These are phyloP conservation scores for Ophiocordyceps robertsii DNA, from an alignment of 2,329 filamentous ascomycete species.

Conservation along the genomic window DNA sequence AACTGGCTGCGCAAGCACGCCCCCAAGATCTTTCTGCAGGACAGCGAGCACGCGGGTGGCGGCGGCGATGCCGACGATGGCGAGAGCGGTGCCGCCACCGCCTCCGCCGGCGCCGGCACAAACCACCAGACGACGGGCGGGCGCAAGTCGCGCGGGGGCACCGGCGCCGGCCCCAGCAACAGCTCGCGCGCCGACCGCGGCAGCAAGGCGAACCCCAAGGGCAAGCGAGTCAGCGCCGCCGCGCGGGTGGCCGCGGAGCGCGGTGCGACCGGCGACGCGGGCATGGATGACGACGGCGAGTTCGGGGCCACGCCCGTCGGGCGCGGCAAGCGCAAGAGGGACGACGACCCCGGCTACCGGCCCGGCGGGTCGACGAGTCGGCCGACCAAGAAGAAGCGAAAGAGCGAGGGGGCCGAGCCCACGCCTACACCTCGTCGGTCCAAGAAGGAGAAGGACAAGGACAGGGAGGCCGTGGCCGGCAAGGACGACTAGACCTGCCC, in stretches of 20 bases:
- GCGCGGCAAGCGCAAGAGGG: conserved; percentile 37
- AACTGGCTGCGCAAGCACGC: conserved; percentile 87
- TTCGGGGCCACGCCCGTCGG: conserved; percentile 18
- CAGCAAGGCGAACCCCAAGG: conserved; percentile 25
- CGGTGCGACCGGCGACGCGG: conserved; percentile 12
- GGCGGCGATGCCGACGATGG: conserved; percentile 9
- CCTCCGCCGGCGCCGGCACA: not conserved
- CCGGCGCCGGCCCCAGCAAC: conserved; percentile 3
- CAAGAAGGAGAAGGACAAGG: conserved; percentile 13
- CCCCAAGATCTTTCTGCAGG: conserved; percentile 73
- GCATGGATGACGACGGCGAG: conserved; percentile 26
- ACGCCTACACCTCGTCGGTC: conserved; percentile 20
- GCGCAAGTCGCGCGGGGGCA: conserved; percentile 21
- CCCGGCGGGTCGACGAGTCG: conserved; percentile 41
- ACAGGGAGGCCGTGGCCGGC: not conserved
- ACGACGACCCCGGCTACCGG: conserved; percentile 46
- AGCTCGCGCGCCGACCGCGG: conserved; percentile 13
- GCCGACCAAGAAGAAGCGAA: conserved; percentile 44
- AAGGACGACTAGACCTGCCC: conserved; percentile 16
- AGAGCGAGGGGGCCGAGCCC: conserved; percentile 31
- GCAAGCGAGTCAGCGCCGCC: conserved; percentile 18
- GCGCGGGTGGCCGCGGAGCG: conserved; percentile 9
- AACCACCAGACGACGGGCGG: conserved; percentile 10
- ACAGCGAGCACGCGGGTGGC: conserved; percentile 25
- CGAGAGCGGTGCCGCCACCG: not conserved